Conservation (phyloP, 257 asterid genomes). For the Dorcoceras hygrometricum region DNA sequence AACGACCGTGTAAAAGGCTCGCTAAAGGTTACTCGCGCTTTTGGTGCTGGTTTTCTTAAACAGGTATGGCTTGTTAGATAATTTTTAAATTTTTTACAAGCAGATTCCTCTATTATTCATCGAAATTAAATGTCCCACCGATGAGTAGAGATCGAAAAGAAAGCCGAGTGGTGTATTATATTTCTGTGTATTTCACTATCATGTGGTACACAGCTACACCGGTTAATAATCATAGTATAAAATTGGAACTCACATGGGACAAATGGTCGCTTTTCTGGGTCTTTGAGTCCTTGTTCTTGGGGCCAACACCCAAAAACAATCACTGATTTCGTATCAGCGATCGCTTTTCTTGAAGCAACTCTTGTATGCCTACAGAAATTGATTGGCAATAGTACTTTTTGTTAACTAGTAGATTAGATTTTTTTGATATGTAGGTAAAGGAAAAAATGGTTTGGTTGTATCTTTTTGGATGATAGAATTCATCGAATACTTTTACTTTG, state of each 20-base stretch:
- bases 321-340: slow-evolving; percentile 19
- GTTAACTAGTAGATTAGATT: slow-evolving; percentile 13
- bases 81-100: slow-evolving; percentile 29
- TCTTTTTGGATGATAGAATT: slow-evolving; percentile 6
- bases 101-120: slow-evolving; percentile 33
- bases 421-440: slow-evolving; percentile 13
- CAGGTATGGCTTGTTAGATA: slow-evolving; percentile 53
- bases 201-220: slow-evolving; percentile 22
- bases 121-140: slow-evolving; percentile 15
- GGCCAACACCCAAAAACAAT: slow-evolving; percentile 15
- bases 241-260: slow-evolving; percentile 22
- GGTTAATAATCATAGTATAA: slow-evolving; percentile 31
- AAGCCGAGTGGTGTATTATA: slow-evolving; percentile 22
- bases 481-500: slow-evolving; percentile 11
- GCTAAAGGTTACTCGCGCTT: slow-evolving; percentile 92
- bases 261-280: slow-evolving; percentile 22
- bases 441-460: not conserved
- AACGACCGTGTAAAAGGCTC: slow-evolving; percentile 96
- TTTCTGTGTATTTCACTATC: slow-evolving; percentile 28
- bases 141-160: slow-evolving; percentile 21
- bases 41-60: slow-evolving; percentile 98
- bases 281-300: slow-evolving; percentile 24
- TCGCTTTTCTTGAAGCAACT: slow-evolving; percentile 22
- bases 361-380: too few relatives aligned
- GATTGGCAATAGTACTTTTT: slow-evolving; percentile 25